phyloP scores from a whole-genome alignment of 2,329 filamentous ascomycete species.

The Sordariomycetes sp. region DNA sequence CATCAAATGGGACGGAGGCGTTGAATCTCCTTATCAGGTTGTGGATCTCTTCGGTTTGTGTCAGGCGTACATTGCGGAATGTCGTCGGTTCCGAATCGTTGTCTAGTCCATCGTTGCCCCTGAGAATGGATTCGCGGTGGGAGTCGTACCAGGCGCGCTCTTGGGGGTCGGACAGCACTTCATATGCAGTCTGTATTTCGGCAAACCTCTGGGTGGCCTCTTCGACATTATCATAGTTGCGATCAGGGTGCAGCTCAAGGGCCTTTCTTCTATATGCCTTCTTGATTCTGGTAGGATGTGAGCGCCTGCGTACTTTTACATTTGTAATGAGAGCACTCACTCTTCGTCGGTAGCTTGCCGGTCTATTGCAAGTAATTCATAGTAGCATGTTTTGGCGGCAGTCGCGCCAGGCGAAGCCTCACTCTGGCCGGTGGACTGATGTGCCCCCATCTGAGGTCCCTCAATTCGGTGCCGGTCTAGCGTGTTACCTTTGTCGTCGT shows the following conservation, averaged over 20 bases:
- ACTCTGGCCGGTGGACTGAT: constrained; percentile 39
- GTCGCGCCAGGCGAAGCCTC: constrained; percentile 13
- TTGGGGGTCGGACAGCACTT: constrained; percentile 91
- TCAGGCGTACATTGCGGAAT: constrained; percentile 62
- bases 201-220: constrained; percentile 79
- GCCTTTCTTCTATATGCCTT: constrained; percentile 88
- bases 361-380: constrained; percentile 71
- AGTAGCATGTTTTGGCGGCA: constrained; percentile 63
- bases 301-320: too few species aligned
- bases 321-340: constrained; percentile 31
- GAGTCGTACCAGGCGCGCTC: constrained; percentile 98
- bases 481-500: neutral
- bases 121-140: constrained; percentile 77
- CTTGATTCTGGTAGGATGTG: too few species aligned
- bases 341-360: constrained; percentile 72
- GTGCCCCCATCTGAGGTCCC: constrained; percentile 41
- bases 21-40: constrained; percentile 74
- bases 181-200: constrained; percentile 86
- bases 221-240: constrained; percentile 81
- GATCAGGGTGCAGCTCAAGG: constrained; percentile 88
- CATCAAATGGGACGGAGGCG: constrained; percentile 67
- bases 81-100: constrained; percentile 43
- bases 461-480: too few species aligned
- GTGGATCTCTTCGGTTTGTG: constrained; percentile 71
- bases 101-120: constrained; percentile 44